Evolutionary conservation across 345 rosid species (phyloP).

Genomic region (Clarkia xantiana): DNA sequence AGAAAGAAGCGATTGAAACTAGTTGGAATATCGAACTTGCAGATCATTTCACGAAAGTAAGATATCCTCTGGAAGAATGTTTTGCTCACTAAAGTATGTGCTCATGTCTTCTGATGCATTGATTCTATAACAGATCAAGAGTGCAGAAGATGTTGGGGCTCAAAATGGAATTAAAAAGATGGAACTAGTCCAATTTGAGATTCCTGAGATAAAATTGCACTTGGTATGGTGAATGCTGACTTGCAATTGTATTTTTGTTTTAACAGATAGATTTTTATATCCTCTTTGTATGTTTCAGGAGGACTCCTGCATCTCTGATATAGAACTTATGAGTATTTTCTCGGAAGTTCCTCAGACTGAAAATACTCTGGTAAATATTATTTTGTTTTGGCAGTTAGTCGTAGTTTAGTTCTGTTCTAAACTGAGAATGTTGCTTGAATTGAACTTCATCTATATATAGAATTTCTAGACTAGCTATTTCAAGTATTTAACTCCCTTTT

Average conservation of each 20-base stretch:
- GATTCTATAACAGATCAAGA: conserved; percentile 15
- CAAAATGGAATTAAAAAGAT: conserved; percentile 13
- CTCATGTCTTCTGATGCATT: not conserved
- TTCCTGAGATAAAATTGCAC: conserved; percentile 36
- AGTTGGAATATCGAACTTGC: conserved; percentile 10
- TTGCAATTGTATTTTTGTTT: not conserved
- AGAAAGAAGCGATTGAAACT: conserved; percentile 12
- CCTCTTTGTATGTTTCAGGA: too few species aligned
- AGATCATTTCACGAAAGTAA: conserved; percentile 12
- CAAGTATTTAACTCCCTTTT: too few species aligned
- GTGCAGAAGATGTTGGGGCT: conserved; percentile 12
- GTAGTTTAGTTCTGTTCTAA: not conserved
- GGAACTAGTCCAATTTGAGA: conserved; percentile 35
- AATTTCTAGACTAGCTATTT: too few species aligned
- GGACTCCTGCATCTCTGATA: too few species aligned
- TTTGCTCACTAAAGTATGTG: conserved; percentile 3
- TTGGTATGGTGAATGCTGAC: conserved; percentile 27
- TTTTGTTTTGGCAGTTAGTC: not conserved
- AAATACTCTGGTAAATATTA: too few species aligned
- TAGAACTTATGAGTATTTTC: too few species aligned
- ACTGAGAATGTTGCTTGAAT: not conserved
- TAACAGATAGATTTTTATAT: too few species aligned
- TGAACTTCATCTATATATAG: not conserved
- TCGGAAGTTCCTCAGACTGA: too few species aligned
- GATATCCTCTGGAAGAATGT: not conserved